Evolutionary conservation across 805 yeast species (phyloP).

Genomic region (Soucietia sequanensis): DNA sequence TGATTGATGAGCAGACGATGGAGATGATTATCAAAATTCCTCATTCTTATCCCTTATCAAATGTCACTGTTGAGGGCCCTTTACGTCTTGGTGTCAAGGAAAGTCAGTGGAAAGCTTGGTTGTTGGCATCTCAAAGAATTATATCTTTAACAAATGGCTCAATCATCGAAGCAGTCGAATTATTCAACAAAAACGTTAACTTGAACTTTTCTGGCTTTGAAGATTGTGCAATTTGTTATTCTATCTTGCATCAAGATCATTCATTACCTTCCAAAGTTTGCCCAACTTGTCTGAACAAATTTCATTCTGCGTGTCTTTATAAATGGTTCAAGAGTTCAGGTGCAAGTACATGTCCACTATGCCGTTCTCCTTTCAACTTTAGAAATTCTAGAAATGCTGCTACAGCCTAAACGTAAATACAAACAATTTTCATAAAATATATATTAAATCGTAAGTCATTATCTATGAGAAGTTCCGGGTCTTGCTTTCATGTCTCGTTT

Average conservation of each 20-base stretch:
- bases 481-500: not conserved
- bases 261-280: slow-evolving; percentile 88
- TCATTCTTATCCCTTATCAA: slow-evolving; percentile 70
- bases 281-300: slow-evolving; percentile 86
- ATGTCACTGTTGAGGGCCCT: slow-evolving; percentile 74
- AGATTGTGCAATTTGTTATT: slow-evolving; percentile 96
- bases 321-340: slow-evolving; percentile 97
- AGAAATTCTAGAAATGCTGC: slow-evolving; percentile 15
- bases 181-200: slow-evolving; percentile 71
- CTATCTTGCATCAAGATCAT: slow-evolving; percentile 85
- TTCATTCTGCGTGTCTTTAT: slow-evolving; percentile 93
- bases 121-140: slow-evolving; percentile 83
- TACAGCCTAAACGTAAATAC: too few relatives aligned
- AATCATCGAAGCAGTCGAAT: slow-evolving; percentile 62
- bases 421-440: too few relatives aligned
- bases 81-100: slow-evolving; percentile 86
- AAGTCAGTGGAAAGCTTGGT: slow-evolving; percentile 92
- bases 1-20: slow-evolving; percentile 84
- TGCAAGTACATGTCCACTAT: slow-evolving; percentile 89
- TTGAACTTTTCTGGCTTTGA: slow-evolving; percentile 91
- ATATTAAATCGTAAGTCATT: too few relatives aligned
- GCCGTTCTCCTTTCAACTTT: slow-evolving; percentile 68
- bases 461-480: too few relatives aligned
- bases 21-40: slow-evolving; percentile 80
- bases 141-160: slow-evolving; percentile 74